Evolutionary conservation across 352 stramenopile species (phyloP).

Genomic region (Plasmopara muralis): DNA sequence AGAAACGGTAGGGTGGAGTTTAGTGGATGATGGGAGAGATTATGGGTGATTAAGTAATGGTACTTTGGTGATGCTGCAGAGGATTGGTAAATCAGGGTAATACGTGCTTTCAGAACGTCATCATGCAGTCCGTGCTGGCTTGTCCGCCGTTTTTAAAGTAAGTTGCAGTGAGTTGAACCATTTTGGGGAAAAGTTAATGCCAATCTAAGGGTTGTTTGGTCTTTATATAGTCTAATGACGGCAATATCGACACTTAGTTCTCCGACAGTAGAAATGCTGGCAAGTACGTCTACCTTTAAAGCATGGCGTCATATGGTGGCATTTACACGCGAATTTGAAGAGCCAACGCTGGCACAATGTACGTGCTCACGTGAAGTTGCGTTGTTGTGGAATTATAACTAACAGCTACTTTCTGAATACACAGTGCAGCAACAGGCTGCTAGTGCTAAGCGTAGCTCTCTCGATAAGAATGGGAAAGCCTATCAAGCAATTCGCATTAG

Average conservation of each 20-base stretch:
- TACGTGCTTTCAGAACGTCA: conserved; percentile 86
- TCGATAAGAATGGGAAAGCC: conserved; percentile 40
- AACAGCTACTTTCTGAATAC: conserved; percentile 2
- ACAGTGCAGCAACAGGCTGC: conserved; percentile 23
- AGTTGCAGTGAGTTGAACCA: conserved; percentile 5
- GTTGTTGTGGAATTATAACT: neutral
- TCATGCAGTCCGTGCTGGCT: conserved; percentile 73
- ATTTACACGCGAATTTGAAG: conserved; percentile 77
- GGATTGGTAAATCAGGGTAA: conserved; percentile 82
- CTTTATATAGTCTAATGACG: conserved; percentile 42
- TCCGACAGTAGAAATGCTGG: conserved; percentile 38
- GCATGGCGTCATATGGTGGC: conserved; percentile 74
- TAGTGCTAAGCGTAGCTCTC: conserved; percentile 15
- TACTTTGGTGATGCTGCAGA: conserved; percentile 19
- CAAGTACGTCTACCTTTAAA: conserved; percentile 45
- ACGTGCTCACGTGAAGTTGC: conserved; percentile 14
- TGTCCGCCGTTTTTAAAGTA: conserved; percentile 80
- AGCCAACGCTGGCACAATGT: conserved; percentile 63
- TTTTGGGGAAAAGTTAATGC: neutral
- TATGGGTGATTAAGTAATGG: neutral
- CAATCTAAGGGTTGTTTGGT: neutral
- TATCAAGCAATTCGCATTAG: conserved; percentile 71
- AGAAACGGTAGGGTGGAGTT: conserved; percentile 46
- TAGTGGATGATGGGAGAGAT: neutral
- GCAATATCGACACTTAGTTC: conserved; percentile 49